These are phyloP conservation scores for Beauveria australis DNA, from an alignment of 2,329 filamentous ascomycete species.

Conservation along the genomic window DNA sequence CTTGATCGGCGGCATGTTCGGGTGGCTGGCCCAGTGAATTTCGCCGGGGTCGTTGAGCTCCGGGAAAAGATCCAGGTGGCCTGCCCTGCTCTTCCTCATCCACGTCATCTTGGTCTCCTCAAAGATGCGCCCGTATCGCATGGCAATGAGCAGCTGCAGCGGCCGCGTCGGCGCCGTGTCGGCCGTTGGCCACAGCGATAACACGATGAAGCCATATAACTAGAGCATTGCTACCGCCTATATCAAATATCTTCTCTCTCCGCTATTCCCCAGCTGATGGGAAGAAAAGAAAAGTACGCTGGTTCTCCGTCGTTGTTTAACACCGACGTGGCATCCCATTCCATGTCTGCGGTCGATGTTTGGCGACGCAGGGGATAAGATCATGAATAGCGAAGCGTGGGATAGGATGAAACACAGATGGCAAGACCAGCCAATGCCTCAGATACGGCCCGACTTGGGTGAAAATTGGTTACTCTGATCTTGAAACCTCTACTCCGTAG, in stretches of 20 bases:
- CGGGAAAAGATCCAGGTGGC: too few species aligned
- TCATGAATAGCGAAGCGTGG: background rate
- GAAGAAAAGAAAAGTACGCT: background rate
- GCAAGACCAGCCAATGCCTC: too few species aligned
- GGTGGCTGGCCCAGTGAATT: background rate
- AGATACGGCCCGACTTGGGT: background rate
- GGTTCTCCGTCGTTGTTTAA: background rate
- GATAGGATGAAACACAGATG: background rate
- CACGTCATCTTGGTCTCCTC: background rate
- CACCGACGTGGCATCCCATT: too few species aligned
- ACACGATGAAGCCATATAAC: background rate
- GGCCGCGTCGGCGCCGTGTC: background rate
- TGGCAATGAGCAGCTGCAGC: background rate
- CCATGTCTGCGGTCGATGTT: background rate
- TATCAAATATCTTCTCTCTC: background rate
- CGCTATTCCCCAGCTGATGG: background rate
- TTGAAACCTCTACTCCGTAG: too few species aligned
- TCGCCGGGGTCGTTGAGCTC: too few species aligned
- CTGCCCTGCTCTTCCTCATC: background rate
- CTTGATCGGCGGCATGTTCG: background rate
- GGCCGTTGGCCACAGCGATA: background rate
- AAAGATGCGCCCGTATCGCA: background rate
- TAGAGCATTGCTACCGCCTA: too few species aligned
- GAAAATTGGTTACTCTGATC: background rate
- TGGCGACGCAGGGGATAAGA: background rate